These are phyloP conservation scores for Hydnum rufescens DNA, from an alignment of 768 basidiomycete species.

Conservation along the genomic window DNA sequence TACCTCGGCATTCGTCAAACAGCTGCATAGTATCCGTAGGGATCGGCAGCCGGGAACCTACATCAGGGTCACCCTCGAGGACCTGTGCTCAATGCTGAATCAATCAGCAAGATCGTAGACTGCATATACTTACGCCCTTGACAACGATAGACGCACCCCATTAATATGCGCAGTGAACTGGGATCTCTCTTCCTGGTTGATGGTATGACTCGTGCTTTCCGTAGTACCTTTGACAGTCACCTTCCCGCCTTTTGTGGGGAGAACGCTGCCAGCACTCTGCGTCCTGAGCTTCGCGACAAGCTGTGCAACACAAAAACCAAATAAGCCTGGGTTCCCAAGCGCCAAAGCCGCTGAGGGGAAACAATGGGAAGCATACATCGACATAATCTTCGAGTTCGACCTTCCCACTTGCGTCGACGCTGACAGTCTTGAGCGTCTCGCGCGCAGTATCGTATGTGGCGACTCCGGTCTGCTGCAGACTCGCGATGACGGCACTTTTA, in stretches of 20 bases:
- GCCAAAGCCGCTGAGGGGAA: neutral
- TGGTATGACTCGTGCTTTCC: constrained; percentile 87
- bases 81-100: constrained; percentile 35
- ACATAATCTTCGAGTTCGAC: constrained; percentile 98
- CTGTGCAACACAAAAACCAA: constrained; percentile 21
- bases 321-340: neutral
- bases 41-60: constrained; percentile 68
- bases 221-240: constrained; percentile 90
- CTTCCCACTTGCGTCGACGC: constrained; percentile 85
- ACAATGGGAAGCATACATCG: constrained; percentile 36
- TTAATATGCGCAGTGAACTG: constrained; percentile 99
- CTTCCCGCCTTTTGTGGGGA: constrained; percentile 58
- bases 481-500: constrained; percentile 61
- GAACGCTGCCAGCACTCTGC: constrained; percentile 19
- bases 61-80: constrained; percentile 74
- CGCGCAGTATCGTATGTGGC: constrained; percentile 27
- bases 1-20: constrained; percentile 77
- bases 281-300: constrained; percentile 57
- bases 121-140: neutral
- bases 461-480: constrained; percentile 60
- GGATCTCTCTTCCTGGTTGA: constrained; percentile 87
- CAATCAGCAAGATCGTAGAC: neutral
- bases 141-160: constrained; percentile 31
- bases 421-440: constrained; percentile 72
- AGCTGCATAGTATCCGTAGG: constrained; percentile 96